Conservation (phyloP, 2,329 filamentous ascomycete species). For the Cladosporium colombiae region DNA sequence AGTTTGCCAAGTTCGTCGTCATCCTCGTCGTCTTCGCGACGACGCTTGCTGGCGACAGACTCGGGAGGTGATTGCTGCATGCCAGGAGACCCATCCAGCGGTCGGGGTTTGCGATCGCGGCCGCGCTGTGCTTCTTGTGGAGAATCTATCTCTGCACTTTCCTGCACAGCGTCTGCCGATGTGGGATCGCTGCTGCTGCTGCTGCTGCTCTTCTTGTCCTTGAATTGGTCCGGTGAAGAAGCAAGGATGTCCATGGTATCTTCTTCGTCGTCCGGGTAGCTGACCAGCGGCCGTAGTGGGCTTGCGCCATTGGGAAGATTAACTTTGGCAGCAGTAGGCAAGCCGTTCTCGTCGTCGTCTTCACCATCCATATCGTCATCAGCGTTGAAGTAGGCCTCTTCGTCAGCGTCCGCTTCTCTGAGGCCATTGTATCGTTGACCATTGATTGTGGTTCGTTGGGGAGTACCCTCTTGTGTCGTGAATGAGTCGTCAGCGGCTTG, state of each 20-base stretch:
- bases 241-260: conserved; percentile 55
- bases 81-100: conserved; percentile 37
- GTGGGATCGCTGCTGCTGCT: conserved; percentile 33
- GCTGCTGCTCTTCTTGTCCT: conserved; percentile 32
- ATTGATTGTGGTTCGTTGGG: conserved; percentile 50
- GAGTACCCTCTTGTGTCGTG: conserved; percentile 64
- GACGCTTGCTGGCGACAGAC: conserved; percentile 81
- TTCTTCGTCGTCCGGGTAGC: conserved; percentile 70
- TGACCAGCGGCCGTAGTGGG: conserved; percentile 74
- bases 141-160: conserved; percentile 21
- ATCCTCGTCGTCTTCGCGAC: conserved; percentile 89
- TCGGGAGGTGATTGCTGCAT: conserved; percentile 61
- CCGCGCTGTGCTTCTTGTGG: conserved; percentile 26
- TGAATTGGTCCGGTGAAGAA: conserved; percentile 51
- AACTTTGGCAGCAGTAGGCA: conserved; percentile 38
- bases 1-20: conserved; percentile 90
- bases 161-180: conserved; percentile 26
- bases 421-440: conserved; percentile 64
- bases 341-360: conserved; percentile 35
- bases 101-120: conserved; percentile 30
- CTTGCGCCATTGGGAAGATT: conserved; percentile 62
- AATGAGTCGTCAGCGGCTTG: conserved; percentile 60
- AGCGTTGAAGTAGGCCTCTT: conserved; percentile 92
- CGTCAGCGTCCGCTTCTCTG: conserved; percentile 79
- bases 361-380: conserved; percentile 84